A percentile compares a stretch with the other conserved stretches of the same genome.
These are phyloP conservation scores for Perkinsus marinus DNA, from an alignment of 169 alveolate genomes.

Conservation along the genomic window DNA sequence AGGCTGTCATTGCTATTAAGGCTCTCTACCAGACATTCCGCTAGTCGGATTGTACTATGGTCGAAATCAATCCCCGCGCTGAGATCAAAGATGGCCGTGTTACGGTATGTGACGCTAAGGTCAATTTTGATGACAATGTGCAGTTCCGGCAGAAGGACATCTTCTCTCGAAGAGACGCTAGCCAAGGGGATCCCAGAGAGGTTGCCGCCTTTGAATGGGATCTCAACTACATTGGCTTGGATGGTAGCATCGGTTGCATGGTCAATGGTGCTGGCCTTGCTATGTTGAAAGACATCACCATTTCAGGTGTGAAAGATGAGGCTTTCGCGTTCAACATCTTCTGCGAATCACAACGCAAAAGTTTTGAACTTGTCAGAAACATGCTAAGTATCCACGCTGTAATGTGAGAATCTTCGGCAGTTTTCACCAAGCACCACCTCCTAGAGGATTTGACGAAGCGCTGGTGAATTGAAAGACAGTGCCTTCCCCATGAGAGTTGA, in stretches of 20 bases:
- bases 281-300: too few relatives aligned
- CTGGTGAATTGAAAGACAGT: background rate
- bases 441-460: background rate
- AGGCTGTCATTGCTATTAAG: conserved; percentile 2
- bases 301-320: background rate
- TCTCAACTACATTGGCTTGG: conserved; percentile 79
- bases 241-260: conserved; percentile 82
- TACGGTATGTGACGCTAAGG: conserved; percentile 80
- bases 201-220: conserved; percentile 70
- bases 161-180: conserved; percentile 7
- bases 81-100: conserved; percentile 64
- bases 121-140: conserved; percentile 88
- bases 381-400: background rate
- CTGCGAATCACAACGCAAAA: too few relatives aligned
- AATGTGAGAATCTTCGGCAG: background rate
- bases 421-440: background rate
- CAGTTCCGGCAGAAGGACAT: conserved; percentile 75
- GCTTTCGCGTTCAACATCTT: background rate
- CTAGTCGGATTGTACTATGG: conserved; percentile 69
- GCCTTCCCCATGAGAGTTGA: background rate
- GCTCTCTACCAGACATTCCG: conserved; percentile 57
- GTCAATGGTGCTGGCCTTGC: conserved; percentile 99
- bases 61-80: conserved; percentile 88
- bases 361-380: background rate
- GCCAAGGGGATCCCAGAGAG: conserved; percentile 63